A percentile compares a stretch with the other conserved stretches of the same genome.
Evolutionary conservation across 2,329 filamentous ascomycete species (phyloP).

Genomic region (Scytalidium sp.): DNA sequence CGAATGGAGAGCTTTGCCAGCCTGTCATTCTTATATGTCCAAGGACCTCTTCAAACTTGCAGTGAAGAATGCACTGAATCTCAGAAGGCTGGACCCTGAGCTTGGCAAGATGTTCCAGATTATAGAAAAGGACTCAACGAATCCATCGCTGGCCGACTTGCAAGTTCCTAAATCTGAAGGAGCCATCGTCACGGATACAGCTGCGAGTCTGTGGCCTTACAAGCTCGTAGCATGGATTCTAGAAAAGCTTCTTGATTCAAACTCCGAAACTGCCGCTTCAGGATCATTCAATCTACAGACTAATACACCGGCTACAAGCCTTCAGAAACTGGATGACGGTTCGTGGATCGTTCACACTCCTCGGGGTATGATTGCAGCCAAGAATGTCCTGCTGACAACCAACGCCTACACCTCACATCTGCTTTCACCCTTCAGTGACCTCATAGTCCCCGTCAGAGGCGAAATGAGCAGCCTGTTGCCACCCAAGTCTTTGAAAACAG

Average conservation of each 20-base stretch:
- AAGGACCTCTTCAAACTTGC: slow-evolving; percentile 51
- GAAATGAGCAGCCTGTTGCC: slow-evolving; percentile 67
- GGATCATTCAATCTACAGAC: slow-evolving; percentile 70
- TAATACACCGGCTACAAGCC: slow-evolving; percentile 58
- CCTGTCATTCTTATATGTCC: slow-evolving; percentile 63
- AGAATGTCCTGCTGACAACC: slow-evolving; percentile 70
- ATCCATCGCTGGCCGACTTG: slow-evolving; percentile 43
- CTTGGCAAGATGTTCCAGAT: slow-evolving; percentile 43
- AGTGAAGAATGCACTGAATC: slow-evolving; percentile 43
- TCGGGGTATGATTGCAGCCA: slow-evolving; percentile 63
- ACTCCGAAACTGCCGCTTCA: background rate
- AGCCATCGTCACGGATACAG: slow-evolving; percentile 61
- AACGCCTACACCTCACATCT: slow-evolving; percentile 82
- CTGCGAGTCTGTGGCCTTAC: slow-evolving; percentile 77
- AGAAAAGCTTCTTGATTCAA: slow-evolving; percentile 34
- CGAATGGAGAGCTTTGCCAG: slow-evolving; percentile 63
- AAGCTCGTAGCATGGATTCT: slow-evolving; percentile 75
- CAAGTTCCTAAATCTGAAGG: slow-evolving; percentile 56
- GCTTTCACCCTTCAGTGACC: slow-evolving; percentile 62
- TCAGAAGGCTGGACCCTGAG: slow-evolving; percentile 52
- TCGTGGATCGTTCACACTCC: slow-evolving; percentile 63
- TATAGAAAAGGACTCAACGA: slow-evolving; percentile 25
- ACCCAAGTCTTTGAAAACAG: slow-evolving; percentile 34
- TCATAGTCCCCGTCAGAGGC: slow-evolving; percentile 75
- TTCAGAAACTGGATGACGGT: slow-evolving; percentile 34